Evolutionary conservation across 164 flowering plant species (phyloP).

Genomic region (Macadamia tetraphylla): DNA sequence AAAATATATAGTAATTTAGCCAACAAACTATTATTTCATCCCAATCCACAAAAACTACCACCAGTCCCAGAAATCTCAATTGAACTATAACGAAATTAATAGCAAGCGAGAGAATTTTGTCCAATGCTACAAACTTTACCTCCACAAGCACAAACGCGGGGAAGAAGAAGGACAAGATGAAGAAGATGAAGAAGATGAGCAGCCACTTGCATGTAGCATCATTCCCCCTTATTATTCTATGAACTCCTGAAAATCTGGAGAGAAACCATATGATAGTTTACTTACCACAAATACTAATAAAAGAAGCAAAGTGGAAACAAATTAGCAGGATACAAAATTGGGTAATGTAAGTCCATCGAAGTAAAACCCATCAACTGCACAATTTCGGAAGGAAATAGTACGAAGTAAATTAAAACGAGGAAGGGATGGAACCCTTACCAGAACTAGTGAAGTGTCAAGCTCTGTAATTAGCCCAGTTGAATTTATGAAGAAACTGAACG

Average conservation of each 20-base stretch:
- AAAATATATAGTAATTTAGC: no score
- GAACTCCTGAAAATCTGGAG: background rate
- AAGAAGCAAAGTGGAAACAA: background rate
- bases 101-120: background rate
- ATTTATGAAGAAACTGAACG: background rate
- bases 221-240: background rate
- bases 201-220: background rate
- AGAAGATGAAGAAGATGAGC: conserved; percentile 4
- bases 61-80: no score
- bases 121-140: background rate
- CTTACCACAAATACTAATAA: background rate
- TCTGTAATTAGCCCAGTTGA: background rate
- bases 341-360: background rate
- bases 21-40: no score
- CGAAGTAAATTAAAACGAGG: background rate
- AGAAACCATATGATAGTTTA: background rate
- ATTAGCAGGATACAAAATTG: background rate
- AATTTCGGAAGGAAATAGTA: background rate
- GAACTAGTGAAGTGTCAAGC: conserved; percentile 1
- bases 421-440: conserved; percentile 3
- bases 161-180: background rate
- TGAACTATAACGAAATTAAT: no score
- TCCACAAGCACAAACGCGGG: conserved; percentile 1
- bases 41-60: no score
- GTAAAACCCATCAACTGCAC: background rate